phyloP scores from a whole-genome alignment of 75 land plant species.

The Ceratopteris richardii region DNA sequence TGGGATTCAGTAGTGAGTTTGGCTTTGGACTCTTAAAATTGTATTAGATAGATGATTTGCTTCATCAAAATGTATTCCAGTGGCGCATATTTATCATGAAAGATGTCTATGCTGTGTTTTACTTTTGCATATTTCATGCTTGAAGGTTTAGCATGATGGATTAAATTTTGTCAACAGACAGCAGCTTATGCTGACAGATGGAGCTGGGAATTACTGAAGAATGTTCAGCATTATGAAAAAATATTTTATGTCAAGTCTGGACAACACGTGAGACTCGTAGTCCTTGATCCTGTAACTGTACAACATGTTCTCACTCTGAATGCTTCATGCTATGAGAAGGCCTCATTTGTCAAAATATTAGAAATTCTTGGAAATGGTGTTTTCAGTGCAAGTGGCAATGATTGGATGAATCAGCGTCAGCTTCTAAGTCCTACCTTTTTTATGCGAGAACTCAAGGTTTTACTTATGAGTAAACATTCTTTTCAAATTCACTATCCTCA shows the following conservation, averaged over 20 bases:
- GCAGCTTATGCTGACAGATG: too few species aligned
- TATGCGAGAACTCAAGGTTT: constrained; percentile 25
- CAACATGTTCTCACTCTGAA: constrained; percentile 20
- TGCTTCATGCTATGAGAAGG: constrained; percentile 30
- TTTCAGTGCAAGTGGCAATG: constrained; percentile 23
- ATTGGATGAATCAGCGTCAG: constrained; percentile 32
- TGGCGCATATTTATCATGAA: too few species aligned
- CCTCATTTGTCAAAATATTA: constrained; percentile 20
- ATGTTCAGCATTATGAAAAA: constrained; percentile 10
- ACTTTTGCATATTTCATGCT: too few species aligned
- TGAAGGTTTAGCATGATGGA: too few species aligned
- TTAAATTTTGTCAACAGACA: too few species aligned
- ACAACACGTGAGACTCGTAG: constrained; percentile 19
- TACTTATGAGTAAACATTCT: neutral
- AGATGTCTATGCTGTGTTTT: too few species aligned
- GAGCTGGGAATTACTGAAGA: constrained; percentile 8
- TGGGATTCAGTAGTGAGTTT: too few species aligned
- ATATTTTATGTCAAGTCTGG: constrained; percentile 23
- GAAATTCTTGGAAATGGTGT: constrained; percentile 27
- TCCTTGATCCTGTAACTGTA: constrained; percentile 28
- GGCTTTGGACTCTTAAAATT: too few species aligned
- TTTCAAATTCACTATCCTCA: too few species aligned
- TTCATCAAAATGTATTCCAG: too few species aligned
- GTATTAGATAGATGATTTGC: too few species aligned
- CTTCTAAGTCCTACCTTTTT: constrained; percentile 15